Base-by-base conservation (phyloP, 163 green algal genomes). In the Chlorella variabilis region DNA sequence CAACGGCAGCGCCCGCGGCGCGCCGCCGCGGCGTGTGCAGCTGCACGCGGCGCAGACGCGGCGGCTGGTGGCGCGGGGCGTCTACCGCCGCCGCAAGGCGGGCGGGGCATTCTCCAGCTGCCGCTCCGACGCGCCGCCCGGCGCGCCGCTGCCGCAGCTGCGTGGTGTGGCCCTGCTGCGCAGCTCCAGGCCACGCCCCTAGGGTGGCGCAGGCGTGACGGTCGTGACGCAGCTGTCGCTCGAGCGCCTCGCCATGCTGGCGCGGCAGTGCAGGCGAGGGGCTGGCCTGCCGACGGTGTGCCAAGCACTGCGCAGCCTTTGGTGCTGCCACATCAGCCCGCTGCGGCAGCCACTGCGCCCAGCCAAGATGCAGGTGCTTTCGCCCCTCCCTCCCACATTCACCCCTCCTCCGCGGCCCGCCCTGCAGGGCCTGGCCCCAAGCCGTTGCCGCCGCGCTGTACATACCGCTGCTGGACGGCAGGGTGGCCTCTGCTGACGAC, bases 201-300 rank as follows among this genome's bases (percentile, higher is more conserved):
- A 18, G 29, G 36, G 29, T 18, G 70, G 18, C 15, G 31, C 70
- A 29, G 78, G 78, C 38, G 65, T 89, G 42, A 84, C 86, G 2
- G 34, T 90, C 1, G 80, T 90, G 34, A 87, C 84, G 25, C 86
- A 90, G 56, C 80, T 90, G 18, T 82, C 76, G 9, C 65, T 90
- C 8, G 81, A 90, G 27, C 71, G 80, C 21, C 69, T 90, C 68
- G 58, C 45, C 62, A 80, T 84, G 76, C 69, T 90, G 51, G 45
- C 68, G 39, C 36, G 34, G 23, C 86, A 90, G 63, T 90, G 86
- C 48, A 39, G 65, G 65, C 51, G 36, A 31, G 33, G 31, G 42
- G 62, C 7, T 31, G 62, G 17, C 20, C 21, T 4, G 5, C 11
- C 20, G 1, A 27, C 6, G 3, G 3, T 15, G 1, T 29, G 4